Evolutionary conservation across 1,284 basidiomycete genomes (phyloP).

Genomic region (Ustilago esculenta): DNA sequence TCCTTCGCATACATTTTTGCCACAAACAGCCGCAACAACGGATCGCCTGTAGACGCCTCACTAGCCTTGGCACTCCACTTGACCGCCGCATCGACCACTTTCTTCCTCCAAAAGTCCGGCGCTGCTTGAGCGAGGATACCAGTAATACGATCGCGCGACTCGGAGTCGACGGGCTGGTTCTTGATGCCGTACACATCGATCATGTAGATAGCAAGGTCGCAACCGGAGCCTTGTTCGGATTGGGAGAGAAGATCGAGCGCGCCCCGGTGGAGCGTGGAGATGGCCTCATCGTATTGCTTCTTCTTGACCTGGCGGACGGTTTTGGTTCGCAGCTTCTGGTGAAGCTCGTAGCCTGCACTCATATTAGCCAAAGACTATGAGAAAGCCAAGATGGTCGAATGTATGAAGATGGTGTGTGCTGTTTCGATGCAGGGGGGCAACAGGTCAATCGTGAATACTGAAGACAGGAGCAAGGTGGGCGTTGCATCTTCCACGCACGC

Average conservation of each 20-base stretch:
- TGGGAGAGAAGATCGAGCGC: slow-evolving; percentile 52
- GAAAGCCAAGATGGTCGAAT: too few relatives aligned
- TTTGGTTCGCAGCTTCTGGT: slow-evolving; percentile 66
- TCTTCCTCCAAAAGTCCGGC: slow-evolving; percentile 64
- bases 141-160: slow-evolving; percentile 47
- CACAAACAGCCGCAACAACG: slow-evolving; percentile 51
- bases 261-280: slow-evolving; percentile 55
- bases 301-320: slow-evolving; percentile 63
- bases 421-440: too few relatives aligned
- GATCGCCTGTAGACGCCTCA: slow-evolving; percentile 52
- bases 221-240: slow-evolving; percentile 63
- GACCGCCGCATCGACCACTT: slow-evolving; percentile 60
- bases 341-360: slow-evolving; percentile 63
- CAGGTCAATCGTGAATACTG: too few relatives aligned
- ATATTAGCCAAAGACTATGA: too few relatives aligned
- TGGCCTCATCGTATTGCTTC: slow-evolving; percentile 63
- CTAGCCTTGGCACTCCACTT: slow-evolving; percentile 57
- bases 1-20: slow-evolving; percentile 56
- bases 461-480: too few relatives aligned
- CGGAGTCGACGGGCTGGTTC: slow-evolving; percentile 37
- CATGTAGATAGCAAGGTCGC: slow-evolving; percentile 64
- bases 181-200: slow-evolving; percentile 59
- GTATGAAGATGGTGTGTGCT: too few relatives aligned
- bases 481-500: slow-evolving; percentile 5
- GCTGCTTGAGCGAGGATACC: slow-evolving; percentile 48